These are phyloP conservation scores for Irpex lacteus DNA, from an alignment of 1,284 basidiomycete species.

Conservation along the genomic window DNA sequence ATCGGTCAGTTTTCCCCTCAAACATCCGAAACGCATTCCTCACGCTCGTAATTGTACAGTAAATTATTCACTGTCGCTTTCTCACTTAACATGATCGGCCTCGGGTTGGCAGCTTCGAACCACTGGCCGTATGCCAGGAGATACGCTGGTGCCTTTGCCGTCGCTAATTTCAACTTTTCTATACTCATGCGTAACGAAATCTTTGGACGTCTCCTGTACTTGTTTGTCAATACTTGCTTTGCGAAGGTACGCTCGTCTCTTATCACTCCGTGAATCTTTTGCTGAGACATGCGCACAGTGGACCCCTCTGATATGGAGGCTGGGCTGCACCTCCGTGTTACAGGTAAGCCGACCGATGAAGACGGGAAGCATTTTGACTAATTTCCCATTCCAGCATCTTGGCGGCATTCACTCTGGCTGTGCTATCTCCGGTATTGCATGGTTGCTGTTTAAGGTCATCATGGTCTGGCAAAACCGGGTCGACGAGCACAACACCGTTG, in stretches of 20 bases:
- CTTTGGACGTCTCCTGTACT: constrained; percentile 51
- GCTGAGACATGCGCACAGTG: constrained; percentile 39
- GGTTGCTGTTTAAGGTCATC: constrained; percentile 62
- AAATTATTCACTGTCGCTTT: constrained; percentile 65
- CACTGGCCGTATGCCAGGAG: constrained; percentile 59
- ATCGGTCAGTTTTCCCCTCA: constrained; percentile 39
- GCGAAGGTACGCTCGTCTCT: constrained; percentile 50
- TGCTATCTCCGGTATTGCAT: constrained; percentile 61
- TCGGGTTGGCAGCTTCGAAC: constrained; percentile 60
- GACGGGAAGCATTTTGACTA: neutral
- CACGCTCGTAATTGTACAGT: constrained; percentile 31
- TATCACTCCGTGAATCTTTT: neutral
- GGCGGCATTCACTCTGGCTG: constrained; percentile 78
- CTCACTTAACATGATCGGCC: constrained; percentile 55
- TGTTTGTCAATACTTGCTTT: constrained; percentile 48
- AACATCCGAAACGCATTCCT: neutral
- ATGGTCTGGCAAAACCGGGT: constrained; percentile 47
- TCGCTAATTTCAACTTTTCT: constrained; percentile 51
- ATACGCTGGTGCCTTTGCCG: constrained; percentile 60
- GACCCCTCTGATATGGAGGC: constrained; percentile 67
- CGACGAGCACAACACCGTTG: constrained; percentile 49
- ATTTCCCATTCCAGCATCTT: constrained; percentile 47
- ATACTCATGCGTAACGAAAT: constrained; percentile 58
- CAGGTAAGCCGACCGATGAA: constrained; percentile 39
- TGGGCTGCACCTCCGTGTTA: constrained; percentile 67